Evolutionary conservation across 2,329 filamentous ascomycete genomes (phyloP).

Genomic region (Ascochyta koolunga): DNA sequence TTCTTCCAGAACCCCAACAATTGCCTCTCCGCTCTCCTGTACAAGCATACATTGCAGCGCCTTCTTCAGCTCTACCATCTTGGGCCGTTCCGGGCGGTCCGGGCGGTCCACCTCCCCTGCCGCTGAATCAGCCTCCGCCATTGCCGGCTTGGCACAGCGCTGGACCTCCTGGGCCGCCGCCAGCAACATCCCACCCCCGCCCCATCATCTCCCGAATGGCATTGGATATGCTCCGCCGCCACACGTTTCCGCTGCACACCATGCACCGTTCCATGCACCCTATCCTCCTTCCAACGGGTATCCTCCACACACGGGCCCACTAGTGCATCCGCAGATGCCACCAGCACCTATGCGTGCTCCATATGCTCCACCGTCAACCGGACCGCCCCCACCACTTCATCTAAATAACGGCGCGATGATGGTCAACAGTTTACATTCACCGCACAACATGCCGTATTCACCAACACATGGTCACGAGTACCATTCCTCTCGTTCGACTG

Average conservation of each 20-base stretch:
- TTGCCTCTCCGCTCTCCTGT: slow-evolving; percentile 43
- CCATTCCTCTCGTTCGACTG: slow-evolving; percentile 42
- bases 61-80: slow-evolving; percentile 24
- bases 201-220: slow-evolving; percentile 42
- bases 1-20: slow-evolving; percentile 42
- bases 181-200: slow-evolving; percentile 31
- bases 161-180: slow-evolving; percentile 31
- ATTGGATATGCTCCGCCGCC: slow-evolving; percentile 34
- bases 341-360: slow-evolving; percentile 35
- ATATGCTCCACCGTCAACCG: slow-evolving; percentile 36
- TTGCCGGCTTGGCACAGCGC: slow-evolving; percentile 39
- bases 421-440: slow-evolving; percentile 48
- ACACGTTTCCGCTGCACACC: slow-evolving; percentile 35
- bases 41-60: slow-evolving; percentile 31
- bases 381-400: slow-evolving; percentile 41
- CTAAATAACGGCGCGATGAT: slow-evolving; percentile 40
- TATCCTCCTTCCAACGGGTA: slow-evolving; percentile 46
- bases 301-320: slow-evolving; percentile 38
- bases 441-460: slow-evolving; percentile 44
- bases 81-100: slow-evolving; percentile 33
- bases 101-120: slow-evolving; percentile 22
- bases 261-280: slow-evolving; percentile 40
- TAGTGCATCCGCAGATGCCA: slow-evolving; percentile 38
- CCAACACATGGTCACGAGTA: slow-evolving; percentile 44
- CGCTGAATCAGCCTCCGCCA: slow-evolving; percentile 37